phyloP scores from a whole-genome alignment of 208 protist genomes.

The Leishmania aethiopica region DNA sequence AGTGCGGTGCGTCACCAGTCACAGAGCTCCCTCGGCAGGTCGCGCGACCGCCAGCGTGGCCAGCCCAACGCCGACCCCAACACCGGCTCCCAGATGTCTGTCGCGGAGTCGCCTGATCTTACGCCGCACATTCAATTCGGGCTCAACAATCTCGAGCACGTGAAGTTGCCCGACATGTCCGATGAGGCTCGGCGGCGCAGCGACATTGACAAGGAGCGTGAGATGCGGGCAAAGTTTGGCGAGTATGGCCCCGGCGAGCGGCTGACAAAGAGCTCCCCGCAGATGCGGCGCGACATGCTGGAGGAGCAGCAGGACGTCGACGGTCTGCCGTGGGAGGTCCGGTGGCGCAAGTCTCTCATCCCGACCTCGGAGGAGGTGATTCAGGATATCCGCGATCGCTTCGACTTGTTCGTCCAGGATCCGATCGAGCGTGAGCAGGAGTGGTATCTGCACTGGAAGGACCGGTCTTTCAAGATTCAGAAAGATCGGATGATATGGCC shows the following conservation, averaged over 20 bases:
- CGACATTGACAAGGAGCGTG: slow-evolving; percentile 80
- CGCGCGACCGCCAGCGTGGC: slow-evolving; percentile 66
- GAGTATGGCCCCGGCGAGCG: slow-evolving; percentile 81
- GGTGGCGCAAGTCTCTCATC: slow-evolving; percentile 83
- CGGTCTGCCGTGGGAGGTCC: slow-evolving; percentile 89
- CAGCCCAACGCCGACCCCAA: slow-evolving; percentile 76
- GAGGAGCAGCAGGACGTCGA: slow-evolving; percentile 89
- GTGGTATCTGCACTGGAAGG: slow-evolving; percentile 93
- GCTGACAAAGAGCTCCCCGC: slow-evolving; percentile 69
- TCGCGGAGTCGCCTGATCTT: slow-evolving; percentile 80
- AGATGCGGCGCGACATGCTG: slow-evolving; percentile 82
- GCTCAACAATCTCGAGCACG: slow-evolving; percentile 76
- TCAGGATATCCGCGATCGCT: slow-evolving; percentile 89
- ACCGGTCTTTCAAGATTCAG: slow-evolving; percentile 86
- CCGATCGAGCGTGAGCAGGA: slow-evolving; percentile 90
- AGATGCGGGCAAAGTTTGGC: slow-evolving; percentile 78
- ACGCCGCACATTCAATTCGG: slow-evolving; percentile 79
- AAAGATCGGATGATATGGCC: slow-evolving; percentile 93
- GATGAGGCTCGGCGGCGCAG: slow-evolving; percentile 49
- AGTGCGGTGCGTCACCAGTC: slow-evolving; percentile 30
- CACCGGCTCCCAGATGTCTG: slow-evolving; percentile 75
- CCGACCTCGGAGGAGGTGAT: slow-evolving; percentile 89
- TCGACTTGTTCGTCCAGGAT: slow-evolving; percentile 89
- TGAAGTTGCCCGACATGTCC: slow-evolving; percentile 69
- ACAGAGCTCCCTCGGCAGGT: slow-evolving; percentile 49